These are phyloP conservation scores for Spizellomyces sp. DNA, from an alignment of 192 early-diverging fungal genomes.

Conservation along the genomic window DNA sequence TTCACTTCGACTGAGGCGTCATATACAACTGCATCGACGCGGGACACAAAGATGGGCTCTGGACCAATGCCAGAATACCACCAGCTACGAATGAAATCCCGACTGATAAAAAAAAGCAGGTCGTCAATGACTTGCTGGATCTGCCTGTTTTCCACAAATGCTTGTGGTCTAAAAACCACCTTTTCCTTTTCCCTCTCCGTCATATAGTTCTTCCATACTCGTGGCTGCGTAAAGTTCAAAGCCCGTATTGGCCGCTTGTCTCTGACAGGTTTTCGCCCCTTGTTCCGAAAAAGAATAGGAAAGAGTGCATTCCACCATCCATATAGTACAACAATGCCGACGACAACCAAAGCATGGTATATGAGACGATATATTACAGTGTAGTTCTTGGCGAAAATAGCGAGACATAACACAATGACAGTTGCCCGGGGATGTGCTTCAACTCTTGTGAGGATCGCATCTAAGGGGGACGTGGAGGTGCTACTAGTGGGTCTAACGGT, in stretches of 20 bases:
- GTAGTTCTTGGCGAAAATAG: constrained; percentile 1
- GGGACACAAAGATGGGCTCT: constrained; percentile 49
- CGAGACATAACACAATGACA: background rate
- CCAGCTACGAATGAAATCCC: constrained; percentile 67
- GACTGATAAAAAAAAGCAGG: constrained; percentile 48
- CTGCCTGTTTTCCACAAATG: constrained; percentile 6
- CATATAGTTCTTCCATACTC: constrained; percentile 6
- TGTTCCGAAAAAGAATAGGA: too few species aligned
- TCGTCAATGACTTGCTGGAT: constrained; percentile 45
- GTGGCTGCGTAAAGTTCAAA: background rate
- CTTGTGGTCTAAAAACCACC: background rate
- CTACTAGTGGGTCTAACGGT: too few species aligned
- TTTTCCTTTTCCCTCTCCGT: background rate
- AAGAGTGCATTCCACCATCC: background rate
- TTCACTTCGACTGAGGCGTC: constrained; percentile 39
- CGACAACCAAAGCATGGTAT: background rate
- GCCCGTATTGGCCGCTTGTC: background rate
- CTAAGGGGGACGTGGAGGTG: too few species aligned
- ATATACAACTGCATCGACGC: constrained; percentile 53
- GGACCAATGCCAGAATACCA: constrained; percentile 46
- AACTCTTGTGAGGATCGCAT: background rate
- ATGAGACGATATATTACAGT: background rate
- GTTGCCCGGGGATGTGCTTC: background rate
- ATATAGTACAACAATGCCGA: constrained; percentile 6
- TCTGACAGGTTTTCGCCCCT: too few species aligned